These are phyloP conservation scores for Dysphania ambrosioides DNA, from an alignment of 148 eudicot species.

Conservation along the genomic window DNA sequence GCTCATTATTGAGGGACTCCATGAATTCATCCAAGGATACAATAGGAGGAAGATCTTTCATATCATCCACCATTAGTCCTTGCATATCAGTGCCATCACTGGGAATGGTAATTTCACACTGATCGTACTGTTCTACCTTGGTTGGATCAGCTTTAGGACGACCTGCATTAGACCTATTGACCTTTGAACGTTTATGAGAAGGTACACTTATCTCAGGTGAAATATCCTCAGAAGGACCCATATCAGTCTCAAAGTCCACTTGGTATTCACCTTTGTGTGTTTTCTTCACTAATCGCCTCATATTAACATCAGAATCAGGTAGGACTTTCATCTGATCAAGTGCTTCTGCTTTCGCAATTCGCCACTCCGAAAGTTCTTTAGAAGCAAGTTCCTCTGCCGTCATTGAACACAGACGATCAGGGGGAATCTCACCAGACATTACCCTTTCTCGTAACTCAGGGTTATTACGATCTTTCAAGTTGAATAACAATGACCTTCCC, in stretches of 20 bases:
- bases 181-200: conserved; percentile 30
- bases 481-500: conserved; percentile 89
- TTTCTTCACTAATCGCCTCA: conserved; percentile 85
- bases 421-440: conserved; percentile 78
- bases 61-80: conserved; percentile 81
- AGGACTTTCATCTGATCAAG: conserved; percentile 74
- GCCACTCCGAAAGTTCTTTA: conserved; percentile 92
- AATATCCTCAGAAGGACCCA: conserved; percentile 50
- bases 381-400: conserved; percentile 97
- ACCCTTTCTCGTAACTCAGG: conserved; percentile 88
- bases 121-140: conserved; percentile 35
- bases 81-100: conserved; percentile 89
- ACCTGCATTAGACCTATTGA: conserved; percentile 22
- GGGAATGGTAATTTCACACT: conserved; percentile 65
- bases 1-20: conserved; percentile 91
- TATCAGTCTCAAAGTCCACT: conserved; percentile 76
- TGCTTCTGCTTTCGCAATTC: conserved; percentile 90
- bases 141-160: conserved; percentile 24
- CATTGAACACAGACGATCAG: conserved; percentile 87
- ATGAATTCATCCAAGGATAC: conserved; percentile 89
- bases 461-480: conserved; percentile 84
- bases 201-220: conserved; percentile 34
- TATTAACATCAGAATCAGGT: conserved; percentile 73
- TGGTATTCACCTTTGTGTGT: conserved; percentile 96
- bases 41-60: conserved; percentile 89